phyloP scores from a whole-genome alignment of 2,329 filamentous ascomycete species.

The Penicillium paneum region DNA sequence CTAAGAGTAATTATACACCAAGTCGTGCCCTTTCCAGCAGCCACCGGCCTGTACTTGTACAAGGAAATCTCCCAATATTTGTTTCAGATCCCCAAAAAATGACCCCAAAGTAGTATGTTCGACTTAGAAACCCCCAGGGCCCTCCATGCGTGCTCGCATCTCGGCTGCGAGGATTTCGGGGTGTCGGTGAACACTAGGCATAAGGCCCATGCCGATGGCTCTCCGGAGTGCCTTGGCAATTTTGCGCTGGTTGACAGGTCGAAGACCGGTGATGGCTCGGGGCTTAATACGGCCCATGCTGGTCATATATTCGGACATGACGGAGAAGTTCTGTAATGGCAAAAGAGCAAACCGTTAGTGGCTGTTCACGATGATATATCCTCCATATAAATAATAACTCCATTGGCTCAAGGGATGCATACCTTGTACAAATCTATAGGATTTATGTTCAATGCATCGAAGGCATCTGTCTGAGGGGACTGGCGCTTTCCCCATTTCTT shows the following conservation, averaged over 20 bases:
- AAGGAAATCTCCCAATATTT: constrained; percentile 12
- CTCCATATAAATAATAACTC: not conserved
- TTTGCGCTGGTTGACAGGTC: constrained; percentile 86
- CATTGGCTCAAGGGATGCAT: constrained; percentile 20
- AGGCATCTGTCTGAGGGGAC: constrained; percentile 62
- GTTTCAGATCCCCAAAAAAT: not conserved
- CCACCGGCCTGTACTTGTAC: constrained; percentile 15
- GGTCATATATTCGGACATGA: constrained; percentile 86
- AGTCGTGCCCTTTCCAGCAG: constrained; percentile 6
- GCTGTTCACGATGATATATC: not conserved
- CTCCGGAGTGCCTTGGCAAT: constrained; percentile 89
- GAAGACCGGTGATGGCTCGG: constrained; percentile 70
- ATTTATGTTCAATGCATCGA: constrained; percentile 75
- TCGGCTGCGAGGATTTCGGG: constrained; percentile 67
- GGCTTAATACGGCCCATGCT: constrained; percentile 81
- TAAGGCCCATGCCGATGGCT: constrained; percentile 82
- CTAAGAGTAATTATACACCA: constrained; percentile 26
- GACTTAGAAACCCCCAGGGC: constrained; percentile 10
- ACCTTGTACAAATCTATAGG: constrained; percentile 87
- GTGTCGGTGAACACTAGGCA: constrained; percentile 87
- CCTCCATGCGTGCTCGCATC: constrained; percentile 29
- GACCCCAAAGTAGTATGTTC: constrained; percentile 10
- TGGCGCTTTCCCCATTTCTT: constrained; percentile 68
- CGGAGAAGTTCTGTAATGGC: constrained; percentile 72
- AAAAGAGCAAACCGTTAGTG: constrained; percentile 7